Base-by-base conservation (phyloP, 495 filamentous ascomycete genomes). In the Penicillium psychrofluorescens region DNA sequence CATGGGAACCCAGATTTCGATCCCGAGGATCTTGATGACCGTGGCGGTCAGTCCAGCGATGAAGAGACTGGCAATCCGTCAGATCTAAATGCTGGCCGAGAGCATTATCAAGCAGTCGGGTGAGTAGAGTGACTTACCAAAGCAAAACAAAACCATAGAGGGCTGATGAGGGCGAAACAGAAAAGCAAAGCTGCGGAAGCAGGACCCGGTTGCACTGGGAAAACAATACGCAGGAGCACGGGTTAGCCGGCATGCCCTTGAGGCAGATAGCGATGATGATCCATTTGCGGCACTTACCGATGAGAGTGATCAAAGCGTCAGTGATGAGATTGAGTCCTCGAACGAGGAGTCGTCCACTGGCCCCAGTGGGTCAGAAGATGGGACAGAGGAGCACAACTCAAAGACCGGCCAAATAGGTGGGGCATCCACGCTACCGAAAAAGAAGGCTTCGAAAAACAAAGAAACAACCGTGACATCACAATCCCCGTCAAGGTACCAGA, bases 81-180 rank as follows among this genome's bases (percentile, higher is more conserved):
- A 32, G 63, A 81, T 51, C 74, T 75, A 10, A 65, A 63, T 62
- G 56, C 75, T 48, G 62, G 80, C 13, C 80, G 88, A 11, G 91
- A 92, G 49, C 91, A 98, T 55, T 98, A 98, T 59, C 75, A 83
- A 16, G 64, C 77, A 44, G 85, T 95, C 54, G 83, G 85, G 85
- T 90, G 74, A 35, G 67, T 61, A 15, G 38, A 14, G 3, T 35
- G 22, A 36, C 15, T 48, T 32, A 46, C 11, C 47, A 40, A 12
- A 37, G 31, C 31, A 14, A 32, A 47, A 37, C 33, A 27, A 36
- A 8, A 22, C 32, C 10, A 35, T 10, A 1, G 40, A 4, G 15
- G 4, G 38, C 48, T 48, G 29, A 51, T 48, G 35, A 46, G 16
- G 15, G 32, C 10, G 8, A 38, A 48, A 49, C 34, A 90, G 87